A percentile compares a stretch with the other conserved stretches of the same genome.
phyloP scores from a whole-genome alignment of 352 stramenopile genomes.

The Phytophthora melonis region DNA sequence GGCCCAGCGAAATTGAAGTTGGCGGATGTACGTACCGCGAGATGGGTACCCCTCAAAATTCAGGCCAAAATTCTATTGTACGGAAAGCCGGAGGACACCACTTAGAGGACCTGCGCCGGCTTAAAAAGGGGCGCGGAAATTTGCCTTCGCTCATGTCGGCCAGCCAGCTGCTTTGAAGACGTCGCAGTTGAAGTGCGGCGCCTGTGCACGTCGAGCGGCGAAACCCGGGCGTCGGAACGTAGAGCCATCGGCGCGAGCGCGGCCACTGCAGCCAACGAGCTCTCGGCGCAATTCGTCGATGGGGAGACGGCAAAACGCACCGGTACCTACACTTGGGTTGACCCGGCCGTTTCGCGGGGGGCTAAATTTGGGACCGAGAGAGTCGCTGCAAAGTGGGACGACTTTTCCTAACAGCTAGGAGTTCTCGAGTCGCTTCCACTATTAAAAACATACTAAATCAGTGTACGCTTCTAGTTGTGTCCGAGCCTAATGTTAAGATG shows the following conservation, averaged over 20 bases:
- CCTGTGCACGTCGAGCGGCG: constrained; percentile 9
- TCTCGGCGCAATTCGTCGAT: no score
- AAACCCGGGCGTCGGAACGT: background rate
- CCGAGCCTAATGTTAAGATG: no score
- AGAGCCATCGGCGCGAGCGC: no score
- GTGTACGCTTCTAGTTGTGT: no score
- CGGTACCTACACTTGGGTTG: constrained; percentile 29
- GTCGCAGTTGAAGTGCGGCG: background rate
- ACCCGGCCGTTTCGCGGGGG: constrained; percentile 23
- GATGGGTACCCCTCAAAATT: constrained; percentile 30
- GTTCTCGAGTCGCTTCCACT: background rate
- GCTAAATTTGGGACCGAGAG: constrained; percentile 22
- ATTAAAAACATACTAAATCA: no score
- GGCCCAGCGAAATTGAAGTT: constrained; percentile 40
- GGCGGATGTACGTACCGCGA: constrained; percentile 10
- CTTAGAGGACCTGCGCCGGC: constrained; percentile 25
- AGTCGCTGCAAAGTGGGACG: background rate
- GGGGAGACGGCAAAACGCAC: no score
- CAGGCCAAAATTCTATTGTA: constrained; percentile 30
- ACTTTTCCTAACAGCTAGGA: background rate
- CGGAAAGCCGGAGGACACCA: constrained; percentile 36
- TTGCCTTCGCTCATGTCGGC: background rate
- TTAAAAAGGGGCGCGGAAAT: constrained; percentile 30
- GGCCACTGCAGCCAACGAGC: no score
- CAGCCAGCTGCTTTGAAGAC: constrained; percentile 9